Evolutionary conservation across 2,329 filamentous ascomycete genomes (phyloP).

Genomic region (Acephala macrosclerotiorum): DNA sequence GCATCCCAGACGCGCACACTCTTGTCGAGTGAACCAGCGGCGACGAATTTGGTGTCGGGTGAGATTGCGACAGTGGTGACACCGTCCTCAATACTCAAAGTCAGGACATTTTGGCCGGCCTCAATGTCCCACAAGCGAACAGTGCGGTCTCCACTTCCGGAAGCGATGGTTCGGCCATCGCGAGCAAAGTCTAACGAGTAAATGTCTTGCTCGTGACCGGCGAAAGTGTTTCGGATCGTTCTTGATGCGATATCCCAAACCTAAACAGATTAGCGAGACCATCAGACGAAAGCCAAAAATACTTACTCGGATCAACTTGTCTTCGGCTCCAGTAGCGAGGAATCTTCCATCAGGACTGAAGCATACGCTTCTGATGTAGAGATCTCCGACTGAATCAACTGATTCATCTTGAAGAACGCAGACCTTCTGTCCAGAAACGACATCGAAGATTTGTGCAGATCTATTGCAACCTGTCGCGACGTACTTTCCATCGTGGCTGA

Average conservation of each 20-base stretch:
- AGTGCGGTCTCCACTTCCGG: conserved; percentile 91
- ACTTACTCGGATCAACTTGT: conserved; percentile 93
- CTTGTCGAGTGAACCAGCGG: conserved; percentile 95
- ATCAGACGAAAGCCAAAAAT: conserved; percentile 5
- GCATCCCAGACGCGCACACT: conserved; percentile 98
- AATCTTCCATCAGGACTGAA: conserved; percentile 97
- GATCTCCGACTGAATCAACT: conserved; percentile 86
- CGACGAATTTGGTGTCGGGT: conserved; percentile 91
- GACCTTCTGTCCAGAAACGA: conserved; percentile 84
- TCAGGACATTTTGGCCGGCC: conserved; percentile 80
- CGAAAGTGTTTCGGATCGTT: conserved; percentile 89
- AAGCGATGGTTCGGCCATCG: conserved; percentile 93
- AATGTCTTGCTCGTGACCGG: conserved; percentile 98
- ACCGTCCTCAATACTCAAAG: conserved; percentile 92
- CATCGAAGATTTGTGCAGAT: conserved; percentile 99
- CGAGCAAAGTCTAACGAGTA: conserved; percentile 96
- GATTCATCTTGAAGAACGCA: conserved; percentile 89
- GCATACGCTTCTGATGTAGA: conserved; percentile 98
- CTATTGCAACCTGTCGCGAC: conserved; percentile 97
- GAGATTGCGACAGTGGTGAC: conserved; percentile 98
- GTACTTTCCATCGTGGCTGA: conserved; percentile 94
- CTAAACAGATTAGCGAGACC: conserved; percentile 51
- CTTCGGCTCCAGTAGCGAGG: conserved; percentile 94
- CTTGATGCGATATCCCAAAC: conserved; percentile 92
- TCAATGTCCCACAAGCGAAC: conserved; percentile 97